These are phyloP conservation scores for Xylariaceae sp. DNA, from an alignment of 2,329 filamentous ascomycete genomes.

Conservation along the genomic window DNA sequence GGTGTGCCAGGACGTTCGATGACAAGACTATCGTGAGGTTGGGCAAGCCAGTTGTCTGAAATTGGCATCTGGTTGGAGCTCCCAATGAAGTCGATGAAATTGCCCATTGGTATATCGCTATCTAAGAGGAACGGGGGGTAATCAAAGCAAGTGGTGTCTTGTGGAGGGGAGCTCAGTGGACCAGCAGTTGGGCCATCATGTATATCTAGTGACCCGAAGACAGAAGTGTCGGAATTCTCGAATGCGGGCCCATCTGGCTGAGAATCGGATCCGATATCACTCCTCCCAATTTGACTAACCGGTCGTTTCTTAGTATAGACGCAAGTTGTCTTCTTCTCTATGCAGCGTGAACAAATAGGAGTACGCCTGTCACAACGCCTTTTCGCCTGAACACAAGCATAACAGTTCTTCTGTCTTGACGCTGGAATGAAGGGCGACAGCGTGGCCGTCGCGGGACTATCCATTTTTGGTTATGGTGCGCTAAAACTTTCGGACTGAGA, in stretches of 20 bases:
- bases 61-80: constrained; percentile 1
- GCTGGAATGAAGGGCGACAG: background rate
- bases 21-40: background rate
- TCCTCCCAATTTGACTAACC: background rate
- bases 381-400: constrained; percentile 37
- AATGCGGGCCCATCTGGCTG: constrained; percentile 2
- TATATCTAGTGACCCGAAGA: background rate
- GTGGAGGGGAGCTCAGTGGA: background rate
- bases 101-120: constrained; percentile 5
- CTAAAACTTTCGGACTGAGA: no score
- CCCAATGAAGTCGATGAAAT: constrained; percentile 10
- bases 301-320: constrained; percentile 22
- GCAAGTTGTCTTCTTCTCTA: constrained; percentile 34
- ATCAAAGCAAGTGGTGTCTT: background rate
- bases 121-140: background rate
- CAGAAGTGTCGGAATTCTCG: constrained; percentile 1
- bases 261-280: background rate
- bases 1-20: constrained; percentile 14
- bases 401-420: constrained; percentile 34
- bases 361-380: constrained; percentile 37
- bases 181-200: background rate
- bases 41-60: constrained; percentile 14
- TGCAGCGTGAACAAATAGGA: constrained; percentile 36
- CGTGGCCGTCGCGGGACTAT: background rate
- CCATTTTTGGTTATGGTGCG: no score